phyloP scores from a whole-genome alignment of 345 rosid species.

The Rhodomyrtus tomentosa region DNA sequence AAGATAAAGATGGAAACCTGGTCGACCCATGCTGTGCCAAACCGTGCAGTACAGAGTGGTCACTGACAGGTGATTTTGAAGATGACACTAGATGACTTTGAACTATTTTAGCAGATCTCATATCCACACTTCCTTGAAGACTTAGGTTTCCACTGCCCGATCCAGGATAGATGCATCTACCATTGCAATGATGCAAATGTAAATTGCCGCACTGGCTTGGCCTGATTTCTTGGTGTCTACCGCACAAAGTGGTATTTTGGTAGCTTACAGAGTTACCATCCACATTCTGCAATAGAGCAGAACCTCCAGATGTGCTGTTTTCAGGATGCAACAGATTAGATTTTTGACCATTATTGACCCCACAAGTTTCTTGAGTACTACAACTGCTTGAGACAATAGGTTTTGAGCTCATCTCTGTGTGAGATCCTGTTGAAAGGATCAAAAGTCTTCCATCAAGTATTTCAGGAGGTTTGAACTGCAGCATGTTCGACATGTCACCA shows the following conservation, averaged over 20 bases:
- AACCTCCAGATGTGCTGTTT: background rate
- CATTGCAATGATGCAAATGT: background rate
- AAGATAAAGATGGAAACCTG: background rate
- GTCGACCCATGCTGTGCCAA: background rate
- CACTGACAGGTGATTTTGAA: background rate
- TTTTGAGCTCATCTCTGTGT: background rate
- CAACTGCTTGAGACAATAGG: background rate
- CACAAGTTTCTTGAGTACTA: background rate
- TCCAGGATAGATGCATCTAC: background rate
- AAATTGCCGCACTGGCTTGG: background rate
- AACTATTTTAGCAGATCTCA: background rate
- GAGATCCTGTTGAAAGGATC: conserved; percentile 7
- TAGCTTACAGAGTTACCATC: background rate
- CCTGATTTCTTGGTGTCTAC: background rate
- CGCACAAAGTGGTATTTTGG: background rate
- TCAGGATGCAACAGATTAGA: background rate
- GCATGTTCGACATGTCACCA: background rate
- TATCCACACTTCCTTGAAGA: background rate
- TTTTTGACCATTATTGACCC: conserved; percentile 2
- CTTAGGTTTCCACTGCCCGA: background rate
- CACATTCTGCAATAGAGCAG: background rate
- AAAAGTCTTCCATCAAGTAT: conserved; percentile 13
- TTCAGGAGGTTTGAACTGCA: background rate
- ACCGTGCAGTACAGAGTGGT: conserved; percentile 1
- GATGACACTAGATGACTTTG: background rate